Conservation (phyloP, 2,329 filamentous ascomycete genomes). For the Lachnellula willkommii region DNA sequence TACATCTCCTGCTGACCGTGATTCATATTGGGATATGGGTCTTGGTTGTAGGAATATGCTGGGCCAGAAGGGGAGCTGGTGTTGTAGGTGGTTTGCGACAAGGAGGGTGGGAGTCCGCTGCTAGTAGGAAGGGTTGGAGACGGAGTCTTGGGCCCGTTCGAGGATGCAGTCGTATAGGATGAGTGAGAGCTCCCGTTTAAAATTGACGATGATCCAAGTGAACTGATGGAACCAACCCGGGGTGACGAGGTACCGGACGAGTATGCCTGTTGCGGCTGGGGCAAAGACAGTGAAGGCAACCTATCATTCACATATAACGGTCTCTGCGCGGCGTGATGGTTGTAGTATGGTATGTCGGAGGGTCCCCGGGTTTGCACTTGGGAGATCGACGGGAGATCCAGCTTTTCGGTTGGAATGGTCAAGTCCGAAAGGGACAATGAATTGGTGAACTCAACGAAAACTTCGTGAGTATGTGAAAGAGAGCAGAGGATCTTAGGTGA, state of each 20-base stretch:
- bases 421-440: slow-evolving; percentile 29
- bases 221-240: slow-evolving; percentile 61
- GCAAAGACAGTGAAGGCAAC: slow-evolving; percentile 65
- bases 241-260: slow-evolving; percentile 70
- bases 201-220: slow-evolving; percentile 55
- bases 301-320: slow-evolving; percentile 67
- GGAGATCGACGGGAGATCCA: slow-evolving; percentile 87
- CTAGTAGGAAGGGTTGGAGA: slow-evolving; percentile 60
- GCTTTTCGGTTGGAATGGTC: slow-evolving; percentile 66
- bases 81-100: slow-evolving; percentile 32
- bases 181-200: slow-evolving; percentile 50
- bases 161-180: slow-evolving; percentile 48
- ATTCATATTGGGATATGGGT: slow-evolving; percentile 62
- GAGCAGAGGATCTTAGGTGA: slow-evolving; percentile 2
- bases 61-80: slow-evolving; percentile 33
- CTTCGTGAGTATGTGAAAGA: slow-evolving; percentile 10
- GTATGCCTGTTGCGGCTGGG: slow-evolving; percentile 56
- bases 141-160: slow-evolving; percentile 69
- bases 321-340: slow-evolving; percentile 58
- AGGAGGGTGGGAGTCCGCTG: slow-evolving; percentile 37
- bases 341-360: slow-evolving; percentile 66
- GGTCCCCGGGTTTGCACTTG: slow-evolving; percentile 76
- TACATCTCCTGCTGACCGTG: slow-evolving; percentile 78
- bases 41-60: slow-evolving; percentile 37
- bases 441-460: slow-evolving; percentile 23